Evolutionary conservation across 495 filamentous ascomycete genomes (phyloP), one percentile per base, ranked within the genome.

Genomic region (Talaromyces liani): DNA sequence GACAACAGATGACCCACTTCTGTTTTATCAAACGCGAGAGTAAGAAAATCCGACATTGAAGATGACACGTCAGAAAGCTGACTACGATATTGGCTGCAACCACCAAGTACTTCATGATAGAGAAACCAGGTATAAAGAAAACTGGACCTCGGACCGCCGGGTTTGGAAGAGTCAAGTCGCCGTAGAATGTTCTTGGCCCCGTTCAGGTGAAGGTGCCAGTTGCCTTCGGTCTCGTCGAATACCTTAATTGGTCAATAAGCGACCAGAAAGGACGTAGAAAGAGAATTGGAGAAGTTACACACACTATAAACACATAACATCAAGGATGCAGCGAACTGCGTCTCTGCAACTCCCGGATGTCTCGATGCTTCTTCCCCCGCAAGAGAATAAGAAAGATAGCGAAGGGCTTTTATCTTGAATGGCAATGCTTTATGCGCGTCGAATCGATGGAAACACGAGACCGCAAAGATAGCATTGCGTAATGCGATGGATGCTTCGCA

Each of bases 301-400:
- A 60, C 58, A n/a, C 58, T 60, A 47, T 60, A 60, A 27, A 60
- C 58, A 45, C 58, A 60, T 16, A 60, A 22, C 58, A 60, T 60
- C 39, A 60, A 10, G 6, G 58, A 60, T 14, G 58, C 24, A 14
- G 58, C 58, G 24, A 60, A 34, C 24, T 60, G 58, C 9, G 36
- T 47, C 6, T 60, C 39, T n/a, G 58, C 36, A 7, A 24, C 58
- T 41, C 14, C 34, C 14, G 12, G 39, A 8, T n/a, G 22, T 29
- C 20, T 36, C 25, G 16, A 45, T 59, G 57, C 14, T 22, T 36
- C 31, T 22, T 59, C 31, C 0, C 29, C 18, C 49, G 36, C 33
- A 16, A 60, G 58, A 8, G 58, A 60, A 14, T 18, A 33, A 22
- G 57, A 59, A 10, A 59, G 31, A 59, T 12, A 59, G 6, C 57